Evolutionary conservation across 148 eudicot species (phyloP).

Genomic region (Fallopia convolvulus): DNA sequence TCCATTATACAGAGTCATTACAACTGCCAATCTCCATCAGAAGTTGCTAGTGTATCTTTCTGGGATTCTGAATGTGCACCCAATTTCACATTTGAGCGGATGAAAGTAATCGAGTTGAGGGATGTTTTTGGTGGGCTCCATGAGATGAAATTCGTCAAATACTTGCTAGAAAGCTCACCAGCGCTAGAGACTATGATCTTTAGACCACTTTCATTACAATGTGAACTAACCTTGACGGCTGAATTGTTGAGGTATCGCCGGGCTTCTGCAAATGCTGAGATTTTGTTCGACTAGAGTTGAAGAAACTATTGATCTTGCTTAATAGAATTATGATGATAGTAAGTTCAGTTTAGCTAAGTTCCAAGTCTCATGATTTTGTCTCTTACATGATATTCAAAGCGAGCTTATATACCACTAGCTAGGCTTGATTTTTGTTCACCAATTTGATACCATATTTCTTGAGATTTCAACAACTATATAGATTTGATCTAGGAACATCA

Average conservation of each 20-base stretch:
- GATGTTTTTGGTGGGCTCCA: conserved; percentile 61
- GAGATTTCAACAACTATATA: no score
- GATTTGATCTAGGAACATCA: no score
- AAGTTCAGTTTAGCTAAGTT: no score
- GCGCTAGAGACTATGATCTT: conserved; percentile 35
- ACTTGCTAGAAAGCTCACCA: conserved; percentile 25
- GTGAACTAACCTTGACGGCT: neutral
- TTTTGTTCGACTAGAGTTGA: neutral
- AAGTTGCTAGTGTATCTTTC: neutral
- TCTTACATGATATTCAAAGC: no score
- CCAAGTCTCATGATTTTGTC: no score
- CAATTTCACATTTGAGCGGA: conserved; percentile 8
- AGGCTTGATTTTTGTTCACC: no score
- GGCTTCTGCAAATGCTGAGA: neutral
- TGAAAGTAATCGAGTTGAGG: conserved; percentile 54
- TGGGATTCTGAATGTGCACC: conserved; percentile 2
- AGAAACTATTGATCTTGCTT: conserved; percentile 16
- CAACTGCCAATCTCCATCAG: neutral
- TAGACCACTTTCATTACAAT: neutral
- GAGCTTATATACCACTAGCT: no score
- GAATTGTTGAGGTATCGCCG: neutral
- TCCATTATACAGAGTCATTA: no score
- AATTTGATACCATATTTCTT: no score
- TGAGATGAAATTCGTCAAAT: conserved; percentile 65
- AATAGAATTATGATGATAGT: no score